Base-by-base conservation (phyloP, 2,329 filamentous ascomycete species). In the Fulvia fulva region DNA sequence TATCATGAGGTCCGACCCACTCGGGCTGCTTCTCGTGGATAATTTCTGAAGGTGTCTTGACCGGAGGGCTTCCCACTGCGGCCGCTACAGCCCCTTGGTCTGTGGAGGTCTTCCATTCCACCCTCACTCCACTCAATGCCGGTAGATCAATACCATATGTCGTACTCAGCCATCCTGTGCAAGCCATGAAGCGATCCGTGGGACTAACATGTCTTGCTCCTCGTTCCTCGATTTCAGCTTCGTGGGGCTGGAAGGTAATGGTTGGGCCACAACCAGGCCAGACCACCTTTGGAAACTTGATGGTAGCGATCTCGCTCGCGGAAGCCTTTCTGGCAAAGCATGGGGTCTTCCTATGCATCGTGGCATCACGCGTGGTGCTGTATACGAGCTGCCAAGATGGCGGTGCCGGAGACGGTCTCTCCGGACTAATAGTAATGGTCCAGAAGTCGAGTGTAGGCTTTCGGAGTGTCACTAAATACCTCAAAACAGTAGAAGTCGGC, bases 241-340 rank as follows among this genome's bases (percentile, higher is more conserved):
- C 53, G 19, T 55, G 53, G 1, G 53, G 53, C 53, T 23, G 5
- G 44, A 55, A 55, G 12, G 53, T 55, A 19, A 55, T 55, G 9
- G 26, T 34, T 3, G 53, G 53, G 3, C 53, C 44, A 46, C 26
- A 46, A 22, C 25, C 43, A 30, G 53, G 41, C 32, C 30, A 37
- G 21, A 43, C 23, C 11, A 25, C 16, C 23, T 44, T 30, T 5
- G 53, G 53, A 28, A 47, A 55, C 19, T 55, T 55, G 43, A 55
- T 43, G 19, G 34, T 30, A 19, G 44, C 53, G 8, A 55, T 30
- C 25, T 49, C 21, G 3, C n/a, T 53, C 11, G 12, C 8, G 2
- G 32, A 19, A 23, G 37, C 14, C 7, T 16, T 44, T 23, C n/a
- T 34, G 16, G n/a, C 25, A 16, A 3, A 11, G 11, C 28, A 12